Percentiles rank a stretch among this genome's conserved stretches.
phyloP scores from a whole-genome alignment of 345 rosid species.

The Linum tenue region DNA sequence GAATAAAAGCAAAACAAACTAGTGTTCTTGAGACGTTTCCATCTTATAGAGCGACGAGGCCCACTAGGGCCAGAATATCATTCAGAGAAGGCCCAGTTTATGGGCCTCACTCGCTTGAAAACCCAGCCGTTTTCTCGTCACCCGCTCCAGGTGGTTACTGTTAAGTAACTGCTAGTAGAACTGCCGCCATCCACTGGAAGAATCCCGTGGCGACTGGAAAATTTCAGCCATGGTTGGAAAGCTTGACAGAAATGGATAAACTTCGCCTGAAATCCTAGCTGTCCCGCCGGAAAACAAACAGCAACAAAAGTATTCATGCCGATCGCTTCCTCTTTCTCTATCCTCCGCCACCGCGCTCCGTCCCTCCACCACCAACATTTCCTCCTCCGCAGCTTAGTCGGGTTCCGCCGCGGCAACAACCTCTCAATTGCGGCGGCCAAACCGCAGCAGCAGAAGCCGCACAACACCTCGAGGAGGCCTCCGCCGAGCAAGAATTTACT shows the following conservation, averaged over 20 bases:
- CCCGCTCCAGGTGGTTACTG: no score
- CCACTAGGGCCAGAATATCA: no score
- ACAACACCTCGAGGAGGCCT: conserved; percentile 34
- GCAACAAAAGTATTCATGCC: conserved; percentile 26
- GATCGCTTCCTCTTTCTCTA: conserved; percentile 32
- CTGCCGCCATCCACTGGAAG: no score
- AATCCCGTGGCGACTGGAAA: no score
- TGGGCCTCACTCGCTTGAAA: no score
- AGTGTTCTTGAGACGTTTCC: no score
- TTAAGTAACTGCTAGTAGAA: no score
- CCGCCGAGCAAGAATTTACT: conserved; percentile 60
- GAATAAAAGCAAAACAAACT: no score
- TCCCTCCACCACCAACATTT: conserved; percentile 31
- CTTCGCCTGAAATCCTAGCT: not conserved
- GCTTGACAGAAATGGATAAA: not conserved
- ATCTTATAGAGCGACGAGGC: no score
- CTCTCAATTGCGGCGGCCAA: conserved; percentile 23
- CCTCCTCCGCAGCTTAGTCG: conserved; percentile 20
- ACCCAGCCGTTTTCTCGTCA: no score
- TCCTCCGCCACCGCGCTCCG: conserved; percentile 34
- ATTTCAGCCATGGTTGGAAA: not conserved
- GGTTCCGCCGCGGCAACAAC: conserved; percentile 13
- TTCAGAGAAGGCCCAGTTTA: no score
- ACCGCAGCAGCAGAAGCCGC: conserved; percentile 34
- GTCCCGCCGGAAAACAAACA: not conserved